phyloP scores from a whole-genome alignment of 2,329 filamentous ascomycete species.

The Rosellinia necatrix region DNA sequence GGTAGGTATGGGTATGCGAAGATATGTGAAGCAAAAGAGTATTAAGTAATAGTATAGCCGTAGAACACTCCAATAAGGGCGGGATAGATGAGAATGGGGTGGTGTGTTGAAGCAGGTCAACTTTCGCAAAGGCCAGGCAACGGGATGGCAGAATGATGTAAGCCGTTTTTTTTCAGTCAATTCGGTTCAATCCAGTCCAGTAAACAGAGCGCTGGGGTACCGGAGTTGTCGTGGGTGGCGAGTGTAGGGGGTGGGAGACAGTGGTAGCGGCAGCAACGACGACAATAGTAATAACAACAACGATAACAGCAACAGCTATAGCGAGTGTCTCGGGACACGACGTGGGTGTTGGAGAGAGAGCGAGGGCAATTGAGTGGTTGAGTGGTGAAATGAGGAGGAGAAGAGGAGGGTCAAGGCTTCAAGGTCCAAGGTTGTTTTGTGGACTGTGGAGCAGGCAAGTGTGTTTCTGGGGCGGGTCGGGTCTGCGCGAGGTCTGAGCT shows the following conservation, averaged over 20 bases:
- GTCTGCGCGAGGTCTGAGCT: conserved; percentile 21
- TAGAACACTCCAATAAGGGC: conserved; percentile 12
- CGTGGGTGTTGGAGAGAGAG: conserved; percentile 24
- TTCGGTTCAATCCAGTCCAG: conserved; percentile 20
- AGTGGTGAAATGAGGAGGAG: conserved; percentile 34
- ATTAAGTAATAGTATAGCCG: conserved; percentile 25
- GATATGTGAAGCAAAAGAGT: conserved; percentile 13
- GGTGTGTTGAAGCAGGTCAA: conserved; percentile 7
- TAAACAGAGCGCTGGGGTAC: conserved; percentile 10
- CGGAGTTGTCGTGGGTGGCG: conserved; percentile 4
- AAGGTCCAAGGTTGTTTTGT: conserved; percentile 28
- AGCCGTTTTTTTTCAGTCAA: conserved; percentile 19
- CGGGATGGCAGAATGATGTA: conserved; percentile 26
- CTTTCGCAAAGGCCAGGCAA: conserved; percentile 19
- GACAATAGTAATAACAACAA: not conserved
- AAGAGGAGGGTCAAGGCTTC: conserved; percentile 30
- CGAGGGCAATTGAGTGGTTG: conserved; percentile 26
- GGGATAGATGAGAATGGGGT: conserved; percentile 1
- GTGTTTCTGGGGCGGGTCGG: conserved; percentile 27
- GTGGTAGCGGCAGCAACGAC: not conserved
- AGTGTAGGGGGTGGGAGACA: too few relatives aligned
- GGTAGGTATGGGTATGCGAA: conserved; percentile 8
- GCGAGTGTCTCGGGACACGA: conserved; percentile 31
- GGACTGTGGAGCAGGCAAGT: conserved; percentile 33
- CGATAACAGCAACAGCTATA: conserved; percentile 17